Evolutionary conservation across 1,139 yeast species (phyloP), one percentile per base, ranked within the genome.

Genomic region (Lodderomyces theae): DNA sequence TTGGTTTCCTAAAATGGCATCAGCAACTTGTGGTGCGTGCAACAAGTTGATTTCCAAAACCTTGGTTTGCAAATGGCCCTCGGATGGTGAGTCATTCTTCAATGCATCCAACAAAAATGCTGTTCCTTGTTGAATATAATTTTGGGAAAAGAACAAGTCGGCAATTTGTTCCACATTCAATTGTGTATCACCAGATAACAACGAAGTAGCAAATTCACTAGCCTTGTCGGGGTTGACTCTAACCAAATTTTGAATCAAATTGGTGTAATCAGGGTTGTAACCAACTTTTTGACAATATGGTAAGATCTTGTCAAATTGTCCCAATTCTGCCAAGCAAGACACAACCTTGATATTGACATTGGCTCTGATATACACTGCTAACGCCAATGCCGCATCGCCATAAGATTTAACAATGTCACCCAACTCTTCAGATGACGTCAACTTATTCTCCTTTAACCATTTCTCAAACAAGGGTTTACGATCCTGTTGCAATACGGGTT

Each of bases 11-110:
- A 92, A 77, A 51, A 92, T 94, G 15, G 99, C 99, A 67, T 94
- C 98, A 34, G 98, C 99, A 43, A 94, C 98, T 74, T 94, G 98
- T 39, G 99, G 99, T 9, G 98, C 98, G 60, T 90, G 95, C 61
- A 87, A 66, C 61, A 94, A 74, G 64, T 94, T 94, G 52, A 87
- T 89, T 66, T 94, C 98, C 54, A 94, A 78, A 41, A 94, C 82
- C 58, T 95, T 82, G 12, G 98, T 94, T 74, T 94, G 98, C 59
- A 94, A 74, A 57, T 89, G 96, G 13, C 97, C 97, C 60, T 92
- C 96, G 48, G 92, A 87, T 39, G 98, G 97, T 34, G 83, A 76
- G 65, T 94, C 96, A 51, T 84, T 88, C 71, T 92, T 92, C 61
- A 94, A 77, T 8, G 97, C 97, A 66, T 94, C 98, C 56, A 94